Conservation (phyloP, 441 rosid genomes). For the Euphorbia schlechtendalii region DNA sequence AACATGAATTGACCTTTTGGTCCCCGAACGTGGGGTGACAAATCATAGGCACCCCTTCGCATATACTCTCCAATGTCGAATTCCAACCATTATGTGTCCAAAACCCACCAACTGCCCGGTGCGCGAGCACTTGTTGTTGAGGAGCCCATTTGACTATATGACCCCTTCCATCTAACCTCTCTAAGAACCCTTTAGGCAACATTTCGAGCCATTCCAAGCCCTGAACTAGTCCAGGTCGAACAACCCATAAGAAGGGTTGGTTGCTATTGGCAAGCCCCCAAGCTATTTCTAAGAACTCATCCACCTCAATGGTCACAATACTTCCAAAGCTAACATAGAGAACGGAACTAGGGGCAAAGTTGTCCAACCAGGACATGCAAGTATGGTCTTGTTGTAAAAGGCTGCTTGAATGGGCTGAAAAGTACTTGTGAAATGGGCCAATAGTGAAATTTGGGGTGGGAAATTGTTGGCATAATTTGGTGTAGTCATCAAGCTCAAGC, state of each 20-base stretch:
- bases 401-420: slow-evolving; percentile 33
- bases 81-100: slow-evolving; percentile 53
- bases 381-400: slow-evolving; percentile 30
- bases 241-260: slow-evolving; percentile 48
- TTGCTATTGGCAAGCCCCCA: slow-evolving; percentile 46
- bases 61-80: too few species aligned
- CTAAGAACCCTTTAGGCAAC: slow-evolving; percentile 31
- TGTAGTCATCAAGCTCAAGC: not conserved
- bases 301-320: slow-evolving; percentile 21
- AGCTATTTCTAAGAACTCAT: slow-evolving; percentile 42
- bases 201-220: slow-evolving; percentile 30
- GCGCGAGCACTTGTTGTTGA: slow-evolving; percentile 43
- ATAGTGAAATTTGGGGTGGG: slow-evolving; percentile 42
- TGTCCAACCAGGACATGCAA: slow-evolving; percentile 48
- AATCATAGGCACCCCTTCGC: slow-evolving; percentile 64
- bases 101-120: slow-evolving; percentile 40
- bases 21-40: slow-evolving; percentile 45
- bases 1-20: slow-evolving; percentile 49
- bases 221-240: slow-evolving; percentile 32
- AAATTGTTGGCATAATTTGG: slow-evolving; percentile 20
- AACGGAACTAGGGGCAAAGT: slow-evolving; percentile 31
- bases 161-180: slow-evolving; percentile 31
- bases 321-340: slow-evolving; percentile 58
- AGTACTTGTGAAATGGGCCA: slow-evolving; percentile 56
- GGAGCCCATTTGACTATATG: slow-evolving; percentile 55